A percentile compares a stretch with the other conserved stretches of the same genome.
Conservation (phyloP, 106 monocot genomes). For the Dioscorea alata region DNA sequence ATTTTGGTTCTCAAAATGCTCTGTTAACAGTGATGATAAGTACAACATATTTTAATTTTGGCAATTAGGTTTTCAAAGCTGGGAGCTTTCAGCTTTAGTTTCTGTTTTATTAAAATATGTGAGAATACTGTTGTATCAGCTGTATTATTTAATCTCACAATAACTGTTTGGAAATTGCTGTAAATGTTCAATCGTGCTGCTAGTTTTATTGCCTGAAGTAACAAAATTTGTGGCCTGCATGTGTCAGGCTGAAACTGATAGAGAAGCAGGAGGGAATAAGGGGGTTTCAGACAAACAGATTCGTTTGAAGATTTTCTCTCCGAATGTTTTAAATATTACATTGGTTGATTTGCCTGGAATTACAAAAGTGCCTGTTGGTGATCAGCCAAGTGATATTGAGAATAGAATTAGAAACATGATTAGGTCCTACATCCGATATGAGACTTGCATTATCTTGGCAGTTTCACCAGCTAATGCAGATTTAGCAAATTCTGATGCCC, state of each 20-base stretch:
- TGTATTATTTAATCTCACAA: too few relatives aligned
- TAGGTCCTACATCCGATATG: conserved; percentile 68
- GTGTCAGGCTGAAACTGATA: conserved; percentile 72
- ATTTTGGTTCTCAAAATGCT: too few relatives aligned
- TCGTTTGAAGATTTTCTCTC: conserved; percentile 80
- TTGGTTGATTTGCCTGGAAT: conserved; percentile 91
- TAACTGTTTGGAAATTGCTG: too few relatives aligned
- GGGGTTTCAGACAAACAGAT: conserved; percentile 84
- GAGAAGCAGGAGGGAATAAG: conserved; percentile 71
- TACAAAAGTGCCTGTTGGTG: conserved; percentile 85
- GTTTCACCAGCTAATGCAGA: conserved; percentile 91
- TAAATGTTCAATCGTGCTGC: background rate
- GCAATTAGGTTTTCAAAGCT: too few relatives aligned
- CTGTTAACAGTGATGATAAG: too few relatives aligned
- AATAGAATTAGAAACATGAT: conserved; percentile 71
- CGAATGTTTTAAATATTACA: conserved; percentile 78
- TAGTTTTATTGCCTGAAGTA: background rate
- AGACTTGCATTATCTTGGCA: conserved; percentile 81
- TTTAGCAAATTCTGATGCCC: conserved; percentile 83
- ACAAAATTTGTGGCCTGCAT: too few relatives aligned
- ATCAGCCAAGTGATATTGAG: conserved; percentile 82
- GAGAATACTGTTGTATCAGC: too few relatives aligned
- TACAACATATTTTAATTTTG: too few relatives aligned
- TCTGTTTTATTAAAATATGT: too few relatives aligned
- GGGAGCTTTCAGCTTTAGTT: too few relatives aligned